These are phyloP conservation scores for Thelephora terrestris DNA, from an alignment of 1,284 basidiomycete genomes.

Conservation along the genomic window DNA sequence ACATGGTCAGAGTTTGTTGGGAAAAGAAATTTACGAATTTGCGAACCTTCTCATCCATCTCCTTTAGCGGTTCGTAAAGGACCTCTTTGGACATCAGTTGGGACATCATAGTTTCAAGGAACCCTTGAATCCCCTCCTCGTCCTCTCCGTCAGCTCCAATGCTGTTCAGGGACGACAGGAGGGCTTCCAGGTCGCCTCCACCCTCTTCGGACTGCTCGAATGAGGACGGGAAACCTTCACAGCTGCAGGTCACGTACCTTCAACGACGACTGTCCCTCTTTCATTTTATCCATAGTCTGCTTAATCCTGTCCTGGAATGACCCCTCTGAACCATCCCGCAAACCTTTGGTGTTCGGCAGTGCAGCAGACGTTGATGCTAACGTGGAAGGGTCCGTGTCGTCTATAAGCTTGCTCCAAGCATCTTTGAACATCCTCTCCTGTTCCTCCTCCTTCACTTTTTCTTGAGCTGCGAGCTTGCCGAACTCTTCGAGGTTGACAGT, in stretches of 20 bases:
- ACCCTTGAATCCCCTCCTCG: constrained; percentile 61
- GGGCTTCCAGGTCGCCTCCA: constrained; percentile 32
- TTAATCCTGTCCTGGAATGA: constrained; percentile 72
- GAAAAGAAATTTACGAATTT: neutral
- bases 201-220: constrained; percentile 24
- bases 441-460: constrained; percentile 22
- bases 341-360: neutral
- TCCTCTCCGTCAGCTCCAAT: constrained; percentile 28
- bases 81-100: constrained; percentile 93
- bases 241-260: constrained; percentile 22
- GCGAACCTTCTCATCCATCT: constrained; percentile 73
- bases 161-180: constrained; percentile 35
- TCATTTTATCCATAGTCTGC: constrained; percentile 74
- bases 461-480: constrained; percentile 19
- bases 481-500: constrained; percentile 10
- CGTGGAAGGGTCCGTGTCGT: constrained; percentile 43
- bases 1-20: neutral
- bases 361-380: constrained; percentile 6
- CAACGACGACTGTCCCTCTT: constrained; percentile 56
- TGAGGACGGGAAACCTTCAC: constrained; percentile 4
- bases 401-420: constrained; percentile 70
- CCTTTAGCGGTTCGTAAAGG: constrained; percentile 86
- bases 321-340: constrained; percentile 18
- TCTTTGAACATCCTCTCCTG: constrained; percentile 42
- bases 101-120: constrained; percentile 89